A percentile compares a stretch with the other conserved stretches of the same genome.
Evolutionary conservation across 2,329 filamentous ascomycete genomes (phyloP).

Genomic region (Phyllachora maydis): DNA sequence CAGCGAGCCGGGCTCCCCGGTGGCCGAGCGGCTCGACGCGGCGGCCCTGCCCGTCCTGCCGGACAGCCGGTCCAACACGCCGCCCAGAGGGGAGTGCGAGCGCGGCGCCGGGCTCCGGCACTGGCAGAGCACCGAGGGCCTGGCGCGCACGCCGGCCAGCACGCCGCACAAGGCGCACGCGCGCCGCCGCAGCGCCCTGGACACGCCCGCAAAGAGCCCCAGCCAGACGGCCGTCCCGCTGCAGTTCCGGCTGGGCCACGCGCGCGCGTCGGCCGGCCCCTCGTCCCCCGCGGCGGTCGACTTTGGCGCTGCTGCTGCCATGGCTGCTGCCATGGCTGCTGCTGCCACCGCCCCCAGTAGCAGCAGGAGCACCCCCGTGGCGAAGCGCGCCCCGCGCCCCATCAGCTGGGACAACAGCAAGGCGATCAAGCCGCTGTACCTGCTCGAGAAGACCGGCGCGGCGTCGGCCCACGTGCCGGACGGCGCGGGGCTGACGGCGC

Average conservation of each 20-base stretch:
- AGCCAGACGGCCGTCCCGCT: constrained; percentile 38
- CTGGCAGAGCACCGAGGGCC: no score
- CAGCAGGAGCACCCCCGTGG: constrained; percentile 12
- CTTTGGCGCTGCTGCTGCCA: constrained; percentile 17
- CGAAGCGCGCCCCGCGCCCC: constrained; percentile 23
- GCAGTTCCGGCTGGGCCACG: constrained; percentile 29
- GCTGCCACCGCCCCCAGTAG: constrained; percentile 11
- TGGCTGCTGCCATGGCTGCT: constrained; percentile 15
- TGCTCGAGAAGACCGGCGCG: constrained; percentile 42
- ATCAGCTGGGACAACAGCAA: constrained; percentile 41
- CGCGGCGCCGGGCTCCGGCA: constrained; percentile 6
- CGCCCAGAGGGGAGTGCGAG: constrained; percentile 19
- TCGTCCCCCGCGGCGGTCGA: constrained; percentile 20
- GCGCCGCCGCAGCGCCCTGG: constrained; percentile 26
- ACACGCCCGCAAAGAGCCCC: constrained; percentile 25
- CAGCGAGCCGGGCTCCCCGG: constrained; percentile 30
- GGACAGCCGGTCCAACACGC: constrained; percentile 37
- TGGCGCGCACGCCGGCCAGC: no score
- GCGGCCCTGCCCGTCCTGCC: constrained; percentile 29
- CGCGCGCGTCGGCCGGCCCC: constrained; percentile 21
- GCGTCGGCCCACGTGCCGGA: constrained; percentile 3
- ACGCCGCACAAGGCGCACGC: constrained; percentile 20
- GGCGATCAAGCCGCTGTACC: constrained; percentile 65
- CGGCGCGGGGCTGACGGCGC: constrained; percentile 8
- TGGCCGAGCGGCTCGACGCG: constrained; percentile 6